phyloP scores from a whole-genome alignment of 768 basidiomycete genomes.

The Lentinula edodes region DNA sequence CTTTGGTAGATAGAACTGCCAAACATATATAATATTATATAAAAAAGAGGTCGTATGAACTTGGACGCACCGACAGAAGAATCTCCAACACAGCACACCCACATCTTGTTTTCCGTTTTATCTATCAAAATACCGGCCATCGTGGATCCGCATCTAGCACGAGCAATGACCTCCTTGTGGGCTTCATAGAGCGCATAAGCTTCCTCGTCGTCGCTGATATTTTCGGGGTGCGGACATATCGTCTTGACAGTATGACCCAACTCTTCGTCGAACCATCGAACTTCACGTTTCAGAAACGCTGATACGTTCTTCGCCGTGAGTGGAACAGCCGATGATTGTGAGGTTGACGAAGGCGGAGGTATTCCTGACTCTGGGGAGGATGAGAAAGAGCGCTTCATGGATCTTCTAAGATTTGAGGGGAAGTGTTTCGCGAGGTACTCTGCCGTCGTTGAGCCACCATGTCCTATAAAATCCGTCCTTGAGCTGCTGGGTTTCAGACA shows the following conservation, averaged over 20 bases:
- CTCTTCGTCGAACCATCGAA: background rate
- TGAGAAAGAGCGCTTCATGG: background rate
- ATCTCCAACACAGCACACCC: slow-evolving; percentile 1
- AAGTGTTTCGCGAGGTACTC: background rate
- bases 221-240: background rate
- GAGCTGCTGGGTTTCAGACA: background rate
- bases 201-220: background rate
- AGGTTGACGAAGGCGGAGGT: background rate
- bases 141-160: slow-evolving; percentile 1
- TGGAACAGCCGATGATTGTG: background rate
- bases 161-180: background rate
- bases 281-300: background rate
- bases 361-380: background rate
- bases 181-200: background rate
- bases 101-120: background rate
- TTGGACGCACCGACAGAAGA: background rate
- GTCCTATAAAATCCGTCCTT: background rate
- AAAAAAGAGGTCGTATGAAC: background rate
- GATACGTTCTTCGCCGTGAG: background rate
- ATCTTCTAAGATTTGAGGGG: background rate
- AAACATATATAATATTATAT: background rate
- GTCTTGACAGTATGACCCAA: background rate
- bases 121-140: background rate
- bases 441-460: background rate
- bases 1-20: background rate